These are phyloP conservation scores for Phalaenopsis equestris DNA, from an alignment of 106 monocot genomes.

Conservation along the genomic window DNA sequence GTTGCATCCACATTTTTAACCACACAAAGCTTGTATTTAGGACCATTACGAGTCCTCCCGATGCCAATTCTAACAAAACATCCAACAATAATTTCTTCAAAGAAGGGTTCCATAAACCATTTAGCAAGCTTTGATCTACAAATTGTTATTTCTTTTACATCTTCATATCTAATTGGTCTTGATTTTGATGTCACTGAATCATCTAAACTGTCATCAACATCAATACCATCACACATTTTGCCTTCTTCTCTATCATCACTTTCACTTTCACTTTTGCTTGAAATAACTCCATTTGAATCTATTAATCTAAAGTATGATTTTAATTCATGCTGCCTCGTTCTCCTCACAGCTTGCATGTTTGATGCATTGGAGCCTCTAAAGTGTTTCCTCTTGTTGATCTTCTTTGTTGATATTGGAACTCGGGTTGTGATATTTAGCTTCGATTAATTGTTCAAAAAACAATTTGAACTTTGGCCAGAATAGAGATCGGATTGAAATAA, in stretches of 20 bases:
- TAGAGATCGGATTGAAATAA: too few species aligned
- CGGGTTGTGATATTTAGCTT: too few species aligned
- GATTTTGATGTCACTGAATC: conserved; percentile 32
- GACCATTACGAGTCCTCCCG: conserved; percentile 36
- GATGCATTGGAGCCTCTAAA: too few species aligned
- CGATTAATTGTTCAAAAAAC: too few species aligned
- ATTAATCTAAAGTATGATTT: conserved; percentile 33
- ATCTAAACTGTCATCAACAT: conserved; percentile 34
- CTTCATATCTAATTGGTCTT: conserved; percentile 11
- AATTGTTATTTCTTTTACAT: conserved; percentile 59
- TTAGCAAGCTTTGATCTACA: conserved; percentile 61
- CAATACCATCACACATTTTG: conserved; percentile 3
- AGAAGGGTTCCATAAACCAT: conserved; percentile 82
- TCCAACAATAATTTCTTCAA: conserved; percentile 58
- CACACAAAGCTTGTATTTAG: conserved; percentile 52
- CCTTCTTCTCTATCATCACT: conserved; percentile 19
- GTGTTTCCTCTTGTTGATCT: too few species aligned
- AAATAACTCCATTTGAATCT: conserved; percentile 2
- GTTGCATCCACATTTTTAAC: conserved; percentile 64
- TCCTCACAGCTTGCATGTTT: conserved; percentile 38
- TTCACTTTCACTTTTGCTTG: background rate
- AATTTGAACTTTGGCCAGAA: too few species aligned
- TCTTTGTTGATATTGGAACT: too few species aligned
- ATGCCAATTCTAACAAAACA: conserved; percentile 70
- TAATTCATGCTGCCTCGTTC: conserved; percentile 55